A percentile compares a stretch with the other conserved stretches of the same genome.
phyloP scores from a whole-genome alignment of 176 grass and related monocot species.

The Bolboschoenus planiculmis region DNA sequence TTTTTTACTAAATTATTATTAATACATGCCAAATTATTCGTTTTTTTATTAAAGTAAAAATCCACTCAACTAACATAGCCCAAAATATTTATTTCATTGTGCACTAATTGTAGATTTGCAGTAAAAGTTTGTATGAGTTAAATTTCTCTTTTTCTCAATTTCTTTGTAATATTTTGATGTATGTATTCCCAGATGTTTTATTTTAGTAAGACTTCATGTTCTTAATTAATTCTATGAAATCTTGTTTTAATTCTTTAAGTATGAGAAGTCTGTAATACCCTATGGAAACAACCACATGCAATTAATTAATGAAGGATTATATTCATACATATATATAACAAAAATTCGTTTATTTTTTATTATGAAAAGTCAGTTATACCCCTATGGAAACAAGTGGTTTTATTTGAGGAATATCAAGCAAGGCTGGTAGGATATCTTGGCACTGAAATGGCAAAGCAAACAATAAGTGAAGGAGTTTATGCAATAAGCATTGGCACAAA shows the following conservation, averaged over 20 bases:
- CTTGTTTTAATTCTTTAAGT: not conserved
- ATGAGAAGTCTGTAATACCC: not conserved
- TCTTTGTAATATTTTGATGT: not conserved
- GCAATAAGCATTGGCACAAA: slow-evolving; percentile 76
- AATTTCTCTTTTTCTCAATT: not conserved
- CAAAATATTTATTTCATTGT: not conserved
- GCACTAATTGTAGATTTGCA: not conserved
- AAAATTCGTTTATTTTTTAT: not conserved
- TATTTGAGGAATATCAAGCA: slow-evolving; percentile 55
- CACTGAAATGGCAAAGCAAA: slow-evolving; percentile 18
- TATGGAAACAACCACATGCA: not conserved
- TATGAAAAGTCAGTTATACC: slow-evolving; percentile 48
- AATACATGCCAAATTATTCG: not conserved
- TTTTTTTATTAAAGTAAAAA: not conserved
- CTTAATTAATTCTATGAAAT: not conserved
- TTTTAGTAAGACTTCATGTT: not conserved
- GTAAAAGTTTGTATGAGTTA: not conserved
- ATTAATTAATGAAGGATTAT: not conserved
- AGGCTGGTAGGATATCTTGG: slow-evolving; percentile 38
- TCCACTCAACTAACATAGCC: not conserved
- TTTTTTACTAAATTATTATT: not conserved
- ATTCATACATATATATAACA: not conserved
- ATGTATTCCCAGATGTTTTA: not conserved
- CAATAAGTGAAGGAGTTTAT: slow-evolving; percentile 46
- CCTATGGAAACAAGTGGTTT: slow-evolving; percentile 42